These are phyloP conservation scores for Breynia disticha DNA, from an alignment of 441 rosid species.

Conservation along the genomic window DNA sequence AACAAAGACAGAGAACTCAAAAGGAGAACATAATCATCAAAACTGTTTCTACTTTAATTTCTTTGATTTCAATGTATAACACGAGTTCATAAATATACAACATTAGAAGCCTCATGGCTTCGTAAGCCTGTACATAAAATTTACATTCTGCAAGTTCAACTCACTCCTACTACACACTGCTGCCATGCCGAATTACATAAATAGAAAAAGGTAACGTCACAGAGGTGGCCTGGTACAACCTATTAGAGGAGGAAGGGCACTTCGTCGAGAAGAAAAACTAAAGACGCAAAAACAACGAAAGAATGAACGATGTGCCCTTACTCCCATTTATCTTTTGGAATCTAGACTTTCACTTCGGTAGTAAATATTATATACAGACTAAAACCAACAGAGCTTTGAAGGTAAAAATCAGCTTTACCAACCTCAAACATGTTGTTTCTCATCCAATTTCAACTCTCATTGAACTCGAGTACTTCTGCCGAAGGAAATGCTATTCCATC, in stretches of 20 bases:
- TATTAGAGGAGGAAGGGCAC: not conserved
- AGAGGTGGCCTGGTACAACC: not conserved
- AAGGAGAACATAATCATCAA: no score
- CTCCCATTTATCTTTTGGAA: not conserved
- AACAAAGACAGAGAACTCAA: no score
- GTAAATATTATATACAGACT: not conserved
- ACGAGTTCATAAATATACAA: not conserved
- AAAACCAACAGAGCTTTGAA: not conserved
- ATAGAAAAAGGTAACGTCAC: not conserved
- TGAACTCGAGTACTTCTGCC: no score
- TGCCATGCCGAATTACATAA: not conserved
- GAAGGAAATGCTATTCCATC: no score
- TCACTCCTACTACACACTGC: not conserved
- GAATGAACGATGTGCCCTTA: conserved; percentile 4
- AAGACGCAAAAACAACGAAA: not conserved
- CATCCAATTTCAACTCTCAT: no score
- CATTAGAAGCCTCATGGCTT: not conserved
- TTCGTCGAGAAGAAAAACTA: not conserved
- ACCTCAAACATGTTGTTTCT: not conserved
- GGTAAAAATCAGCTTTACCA: no score
- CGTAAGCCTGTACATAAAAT: not conserved
- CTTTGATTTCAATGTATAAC: not conserved
- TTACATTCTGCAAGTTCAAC: not conserved
- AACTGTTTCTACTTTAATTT: no score
- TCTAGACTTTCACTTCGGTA: not conserved